These are phyloP conservation scores for Daedaleopsis sinensis DNA, from an alignment of 768 basidiomycete genomes.

Conservation along the genomic window DNA sequence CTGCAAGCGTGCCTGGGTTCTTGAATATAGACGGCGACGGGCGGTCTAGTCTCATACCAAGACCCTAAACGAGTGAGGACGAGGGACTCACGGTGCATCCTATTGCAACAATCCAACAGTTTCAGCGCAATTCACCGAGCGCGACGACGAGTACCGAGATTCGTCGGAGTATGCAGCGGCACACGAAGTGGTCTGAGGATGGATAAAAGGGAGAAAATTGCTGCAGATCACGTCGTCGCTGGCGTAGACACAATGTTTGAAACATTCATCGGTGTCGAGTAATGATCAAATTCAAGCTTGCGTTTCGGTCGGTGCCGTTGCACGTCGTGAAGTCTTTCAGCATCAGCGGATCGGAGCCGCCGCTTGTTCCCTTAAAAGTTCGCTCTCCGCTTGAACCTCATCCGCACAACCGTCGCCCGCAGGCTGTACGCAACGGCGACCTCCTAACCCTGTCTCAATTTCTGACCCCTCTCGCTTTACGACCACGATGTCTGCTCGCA, in stretches of 20 bases:
- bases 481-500: conserved; percentile 64
- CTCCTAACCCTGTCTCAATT: neutral
- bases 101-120: neutral
- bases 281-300: too few relatives aligned
- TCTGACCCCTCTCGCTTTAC: conserved; percentile 1
- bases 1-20: too few relatives aligned
- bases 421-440: conserved; percentile 5
- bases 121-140: neutral
- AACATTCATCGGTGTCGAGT: too few relatives aligned
- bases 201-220: too few relatives aligned
- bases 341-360: neutral
- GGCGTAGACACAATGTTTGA: too few relatives aligned
- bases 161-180: too few relatives aligned
- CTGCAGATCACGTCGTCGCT: too few relatives aligned
- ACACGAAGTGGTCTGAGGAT: too few relatives aligned
- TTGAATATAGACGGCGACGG: neutral
- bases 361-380: neutral
- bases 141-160: too few relatives aligned
- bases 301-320: too few relatives aligned
- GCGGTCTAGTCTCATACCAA: too few relatives aligned
- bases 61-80: too few relatives aligned
- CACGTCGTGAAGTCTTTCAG: neutral
- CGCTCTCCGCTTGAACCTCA: neutral
- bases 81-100: neutral
- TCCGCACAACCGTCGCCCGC: neutral